These are phyloP conservation scores for Agarophyton chilense DNA, from an alignment of 23 red algal genomes.

Conservation along the genomic window DNA sequence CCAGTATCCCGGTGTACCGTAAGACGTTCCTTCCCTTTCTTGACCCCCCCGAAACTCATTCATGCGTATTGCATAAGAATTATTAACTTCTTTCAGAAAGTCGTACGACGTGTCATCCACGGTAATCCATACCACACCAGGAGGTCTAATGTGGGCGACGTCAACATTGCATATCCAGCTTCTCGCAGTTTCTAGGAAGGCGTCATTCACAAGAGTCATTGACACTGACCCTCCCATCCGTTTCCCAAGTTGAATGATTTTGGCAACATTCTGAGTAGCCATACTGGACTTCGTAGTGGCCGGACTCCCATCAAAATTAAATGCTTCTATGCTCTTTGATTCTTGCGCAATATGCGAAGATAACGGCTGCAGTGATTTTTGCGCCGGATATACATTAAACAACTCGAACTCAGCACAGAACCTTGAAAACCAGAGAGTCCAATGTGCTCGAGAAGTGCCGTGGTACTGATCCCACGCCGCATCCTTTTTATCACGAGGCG, in stretches of 20 bases:
- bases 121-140: constrained; percentile 75
- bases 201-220: constrained; percentile 71
- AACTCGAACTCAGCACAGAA: constrained; percentile 62
- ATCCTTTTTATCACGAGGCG: constrained; percentile 55
- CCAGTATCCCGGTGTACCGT: constrained; percentile 76
- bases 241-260: constrained; percentile 49
- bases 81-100: constrained; percentile 29
- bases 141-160: constrained; percentile 61
- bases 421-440: constrained; percentile 74
- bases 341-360: neutral
- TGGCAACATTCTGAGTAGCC: constrained; percentile 22
- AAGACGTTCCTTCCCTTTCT: constrained; percentile 59
- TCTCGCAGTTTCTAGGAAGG: constrained; percentile 67
- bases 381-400: constrained; percentile 41
- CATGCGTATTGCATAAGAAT: constrained; percentile 54
- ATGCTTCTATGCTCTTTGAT: constrained; percentile 5
- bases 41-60: constrained; percentile 56
- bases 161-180: constrained; percentile 87
- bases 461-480: constrained; percentile 44
- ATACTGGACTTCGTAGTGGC: neutral
- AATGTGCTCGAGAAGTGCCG: constrained; percentile 62
- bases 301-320: constrained; percentile 45
- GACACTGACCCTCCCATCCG: constrained; percentile 56
- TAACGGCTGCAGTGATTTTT: constrained; percentile 16
- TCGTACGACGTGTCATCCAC: constrained; percentile 60